phyloP scores from a whole-genome alignment of 192 early-diverging fungal genomes.

The Spizellomyces sp. region DNA sequence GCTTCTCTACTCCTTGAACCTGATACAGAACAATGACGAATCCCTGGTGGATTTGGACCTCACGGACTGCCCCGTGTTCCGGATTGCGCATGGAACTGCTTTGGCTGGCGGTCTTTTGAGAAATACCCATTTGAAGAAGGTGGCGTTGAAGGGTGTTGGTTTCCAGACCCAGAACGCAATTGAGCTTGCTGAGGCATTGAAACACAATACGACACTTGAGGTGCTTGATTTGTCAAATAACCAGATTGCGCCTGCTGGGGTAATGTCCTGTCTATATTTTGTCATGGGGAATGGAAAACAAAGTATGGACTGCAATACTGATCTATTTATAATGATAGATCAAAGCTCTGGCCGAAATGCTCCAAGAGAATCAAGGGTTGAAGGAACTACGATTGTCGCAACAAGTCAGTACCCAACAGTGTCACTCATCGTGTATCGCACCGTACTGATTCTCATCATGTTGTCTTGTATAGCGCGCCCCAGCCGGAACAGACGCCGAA shows the following conservation, averaged over 20 bases:
- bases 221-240: slow-evolving; percentile 48
- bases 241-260: slow-evolving; percentile 46
- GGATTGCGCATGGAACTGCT: slow-evolving; percentile 35
- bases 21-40: slow-evolving; percentile 45
- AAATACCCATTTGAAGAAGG: slow-evolving; percentile 45
- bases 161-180: slow-evolving; percentile 37
- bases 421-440: no score
- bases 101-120: slow-evolving; percentile 38
- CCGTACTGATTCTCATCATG: neutral
- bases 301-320: no score
- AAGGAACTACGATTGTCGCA: slow-evolving; percentile 43
- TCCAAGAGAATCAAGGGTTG: slow-evolving; percentile 41
- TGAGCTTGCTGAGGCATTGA: slow-evolving; percentile 43
- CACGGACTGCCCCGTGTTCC: slow-evolving; percentile 48
- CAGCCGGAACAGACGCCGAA: slow-evolving; percentile 56
- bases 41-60: slow-evolving; percentile 44
- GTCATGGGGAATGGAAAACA: no score
- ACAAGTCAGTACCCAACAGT: slow-evolving; percentile 21
- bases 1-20: slow-evolving; percentile 41
- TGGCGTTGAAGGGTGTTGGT: slow-evolving; percentile 36
- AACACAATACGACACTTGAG: slow-evolving; percentile 37
- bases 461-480: slow-evolving; percentile 11
- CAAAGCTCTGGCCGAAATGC: slow-evolving; percentile 46
- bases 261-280: neutral
- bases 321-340: slow-evolving; percentile 27